Percentiles rank a stretch among this genome's conserved stretches.
Evolutionary conservation across 495 filamentous ascomycete species (phyloP).

Genomic region (Trichoderma reesei): DNA sequence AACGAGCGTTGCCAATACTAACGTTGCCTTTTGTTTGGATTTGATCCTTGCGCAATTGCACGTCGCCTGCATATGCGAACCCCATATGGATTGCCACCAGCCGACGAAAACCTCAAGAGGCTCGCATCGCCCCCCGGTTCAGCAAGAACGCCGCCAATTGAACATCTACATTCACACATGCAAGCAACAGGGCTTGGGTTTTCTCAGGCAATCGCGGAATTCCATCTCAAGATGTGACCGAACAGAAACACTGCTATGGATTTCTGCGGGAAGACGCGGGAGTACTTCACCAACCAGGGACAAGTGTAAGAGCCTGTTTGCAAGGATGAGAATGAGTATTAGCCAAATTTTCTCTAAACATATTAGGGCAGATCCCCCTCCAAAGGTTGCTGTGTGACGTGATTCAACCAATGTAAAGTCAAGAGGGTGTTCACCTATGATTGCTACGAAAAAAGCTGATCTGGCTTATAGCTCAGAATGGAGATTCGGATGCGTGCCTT

Average conservation of each 20-base stretch:
- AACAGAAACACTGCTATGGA: not conserved
- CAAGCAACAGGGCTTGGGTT: not conserved
- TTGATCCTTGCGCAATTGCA: not conserved
- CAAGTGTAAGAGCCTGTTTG: not conserved
- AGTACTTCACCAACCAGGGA: not conserved
- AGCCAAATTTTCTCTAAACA: not conserved
- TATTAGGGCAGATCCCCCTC: too few species aligned
- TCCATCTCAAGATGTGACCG: not conserved
- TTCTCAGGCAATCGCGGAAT: not conserved
- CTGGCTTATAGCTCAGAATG: too few species aligned
- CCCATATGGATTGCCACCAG: not conserved
- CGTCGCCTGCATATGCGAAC: not conserved
- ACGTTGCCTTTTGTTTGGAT: not conserved
- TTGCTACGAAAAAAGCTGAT: too few species aligned
- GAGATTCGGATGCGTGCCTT: too few species aligned
- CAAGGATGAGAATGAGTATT: not conserved
- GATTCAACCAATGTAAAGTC: not conserved
- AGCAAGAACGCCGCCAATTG: not conserved
- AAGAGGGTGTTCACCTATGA: not conserved
- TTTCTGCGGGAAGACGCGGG: not conserved
- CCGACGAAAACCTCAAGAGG: not conserved
- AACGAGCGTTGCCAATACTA: too few species aligned
- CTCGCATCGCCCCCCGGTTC: not conserved
- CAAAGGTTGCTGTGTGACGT: not conserved
- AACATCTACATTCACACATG: not conserved